These are phyloP conservation scores for Trifolium dubium DNA, from an alignment of 306 rosid genomes.

Conservation along the genomic window DNA sequence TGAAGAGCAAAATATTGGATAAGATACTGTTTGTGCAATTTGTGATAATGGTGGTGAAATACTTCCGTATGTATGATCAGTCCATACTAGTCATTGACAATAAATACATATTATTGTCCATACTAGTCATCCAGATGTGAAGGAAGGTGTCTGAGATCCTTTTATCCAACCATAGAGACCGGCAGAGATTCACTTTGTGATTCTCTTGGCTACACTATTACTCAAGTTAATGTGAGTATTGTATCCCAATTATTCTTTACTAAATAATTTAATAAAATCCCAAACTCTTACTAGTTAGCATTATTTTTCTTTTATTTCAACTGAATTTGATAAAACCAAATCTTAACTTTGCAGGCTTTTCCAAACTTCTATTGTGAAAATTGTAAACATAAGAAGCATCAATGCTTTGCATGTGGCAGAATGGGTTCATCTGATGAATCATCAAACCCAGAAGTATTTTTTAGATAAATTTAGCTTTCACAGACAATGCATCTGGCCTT, in stretches of 20 bases:
- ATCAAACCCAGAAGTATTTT: slow-evolving; percentile 58
- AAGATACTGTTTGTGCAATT: slow-evolving; percentile 66
- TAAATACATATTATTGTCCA: slow-evolving; percentile 15
- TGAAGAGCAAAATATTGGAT: slow-evolving; percentile 42
- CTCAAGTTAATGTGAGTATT: slow-evolving; percentile 52
- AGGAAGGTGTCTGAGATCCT: slow-evolving; percentile 77
- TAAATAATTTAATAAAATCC: slow-evolving; percentile 26
- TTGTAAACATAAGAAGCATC: slow-evolving; percentile 66
- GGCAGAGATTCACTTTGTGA: slow-evolving; percentile 46
- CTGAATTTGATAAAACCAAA: slow-evolving; percentile 26
- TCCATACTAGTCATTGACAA: slow-evolving; percentile 23
- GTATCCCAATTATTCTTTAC: not conserved
- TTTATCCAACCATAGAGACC: slow-evolving; percentile 56
- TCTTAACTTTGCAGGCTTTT: slow-evolving; percentile 54
- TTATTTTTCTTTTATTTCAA: slow-evolving; percentile 15
- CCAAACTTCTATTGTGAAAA: slow-evolving; percentile 61
- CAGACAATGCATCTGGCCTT: not conserved
- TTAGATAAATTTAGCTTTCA: slow-evolving; percentile 24
- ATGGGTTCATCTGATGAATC: slow-evolving; percentile 71
- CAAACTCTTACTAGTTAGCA: slow-evolving; percentile 25
- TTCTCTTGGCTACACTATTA: slow-evolving; percentile 60
- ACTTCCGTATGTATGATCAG: slow-evolving; percentile 55
- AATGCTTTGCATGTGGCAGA: slow-evolving; percentile 70
- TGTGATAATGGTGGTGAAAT: slow-evolving; percentile 79
- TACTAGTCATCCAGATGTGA: slow-evolving; percentile 65